Evolutionary conservation across 2,329 filamentous ascomycete genomes (phyloP).

Genomic region (Clarireedia paspali): DNA sequence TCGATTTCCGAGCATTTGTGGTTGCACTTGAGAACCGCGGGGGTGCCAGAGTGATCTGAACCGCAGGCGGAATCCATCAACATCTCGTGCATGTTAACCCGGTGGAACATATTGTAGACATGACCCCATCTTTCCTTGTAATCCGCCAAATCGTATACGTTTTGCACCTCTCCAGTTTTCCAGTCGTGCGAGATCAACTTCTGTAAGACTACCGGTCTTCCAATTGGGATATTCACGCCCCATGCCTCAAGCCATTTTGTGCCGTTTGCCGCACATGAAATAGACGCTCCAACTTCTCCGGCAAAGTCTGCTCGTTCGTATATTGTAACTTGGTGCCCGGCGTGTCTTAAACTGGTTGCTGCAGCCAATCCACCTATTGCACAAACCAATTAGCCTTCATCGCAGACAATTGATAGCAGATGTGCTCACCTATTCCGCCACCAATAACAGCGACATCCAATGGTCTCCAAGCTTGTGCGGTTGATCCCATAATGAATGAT

Average conservation of each 20-base stretch:
- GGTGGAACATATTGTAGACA: conserved; percentile 60
- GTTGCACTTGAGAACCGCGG: conserved; percentile 42
- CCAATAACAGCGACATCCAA: conserved; percentile 8
- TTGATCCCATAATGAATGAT: neutral
- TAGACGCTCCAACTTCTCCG: conserved; percentile 60
- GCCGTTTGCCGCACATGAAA: conserved; percentile 63
- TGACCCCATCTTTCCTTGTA: conserved; percentile 53
- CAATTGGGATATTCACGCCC: conserved; percentile 55
- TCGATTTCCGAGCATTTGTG: conserved; percentile 43
- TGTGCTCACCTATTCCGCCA: conserved; percentile 7
- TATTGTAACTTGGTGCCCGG: conserved; percentile 50
- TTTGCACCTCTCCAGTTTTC: conserved; percentile 59
- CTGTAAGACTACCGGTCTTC: conserved; percentile 56
- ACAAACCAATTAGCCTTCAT: neutral
- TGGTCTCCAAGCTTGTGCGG: neutral
- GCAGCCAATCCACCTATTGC: conserved; percentile 39
- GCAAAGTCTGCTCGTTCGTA: conserved; percentile 61
- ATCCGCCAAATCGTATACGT: conserved; percentile 54
- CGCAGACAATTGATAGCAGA: too few relatives aligned
- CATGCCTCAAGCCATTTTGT: conserved; percentile 64
- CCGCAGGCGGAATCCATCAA: conserved; percentile 51
- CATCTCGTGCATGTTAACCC: conserved; percentile 62
- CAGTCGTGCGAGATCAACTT: conserved; percentile 64
- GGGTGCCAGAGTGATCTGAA: conserved; percentile 45
- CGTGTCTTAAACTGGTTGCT: conserved; percentile 43